phyloP scores from a whole-genome alignment of 441 rosid species.

The Euphorbia schlechtendalii region DNA sequence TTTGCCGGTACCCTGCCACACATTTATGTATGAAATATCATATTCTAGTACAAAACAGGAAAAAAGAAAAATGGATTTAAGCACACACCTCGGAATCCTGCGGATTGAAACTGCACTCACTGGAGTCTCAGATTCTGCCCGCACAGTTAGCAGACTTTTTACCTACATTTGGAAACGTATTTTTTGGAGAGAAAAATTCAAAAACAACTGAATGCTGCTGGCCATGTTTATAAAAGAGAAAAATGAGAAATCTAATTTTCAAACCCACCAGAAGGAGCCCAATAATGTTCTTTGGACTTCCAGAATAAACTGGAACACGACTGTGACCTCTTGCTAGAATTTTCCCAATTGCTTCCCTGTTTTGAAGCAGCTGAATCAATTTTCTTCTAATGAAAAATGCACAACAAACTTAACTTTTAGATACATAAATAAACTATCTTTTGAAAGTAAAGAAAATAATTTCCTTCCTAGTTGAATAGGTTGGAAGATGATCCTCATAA shows the following conservation, averaged over 20 bases:
- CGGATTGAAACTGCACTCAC: conserved; percentile 91
- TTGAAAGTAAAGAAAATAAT: not conserved
- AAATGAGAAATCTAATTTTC: conserved; percentile 5
- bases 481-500: conserved; percentile 20
- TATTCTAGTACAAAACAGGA: not conserved
- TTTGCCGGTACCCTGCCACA: conserved; percentile 79
- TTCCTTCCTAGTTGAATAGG: no score
- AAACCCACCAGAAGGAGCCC: conserved; percentile 81
- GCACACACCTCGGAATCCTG: conserved; percentile 69
- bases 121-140: conserved; percentile 94
- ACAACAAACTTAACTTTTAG: not conserved
- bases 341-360: conserved; percentile 97
- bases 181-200: conserved; percentile 4
- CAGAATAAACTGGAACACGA: conserved; percentile 86
- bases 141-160: conserved; percentile 86
- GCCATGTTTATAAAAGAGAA: not conserved
- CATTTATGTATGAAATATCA: conserved; percentile 9
- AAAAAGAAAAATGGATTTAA: not conserved
- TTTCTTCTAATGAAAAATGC: not conserved
- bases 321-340: conserved; percentile 94
- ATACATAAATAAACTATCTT: conserved; percentile 4
- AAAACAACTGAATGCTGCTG: conserved; percentile 4
- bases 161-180: conserved; percentile 37
- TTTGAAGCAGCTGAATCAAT: conserved; percentile 13
- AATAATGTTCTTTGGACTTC: conserved; percentile 68